A percentile compares a stretch with the other conserved stretches of the same genome.
phyloP scores from a whole-genome alignment of 345 rosid species.

The Bretschneidera sinensis region DNA sequence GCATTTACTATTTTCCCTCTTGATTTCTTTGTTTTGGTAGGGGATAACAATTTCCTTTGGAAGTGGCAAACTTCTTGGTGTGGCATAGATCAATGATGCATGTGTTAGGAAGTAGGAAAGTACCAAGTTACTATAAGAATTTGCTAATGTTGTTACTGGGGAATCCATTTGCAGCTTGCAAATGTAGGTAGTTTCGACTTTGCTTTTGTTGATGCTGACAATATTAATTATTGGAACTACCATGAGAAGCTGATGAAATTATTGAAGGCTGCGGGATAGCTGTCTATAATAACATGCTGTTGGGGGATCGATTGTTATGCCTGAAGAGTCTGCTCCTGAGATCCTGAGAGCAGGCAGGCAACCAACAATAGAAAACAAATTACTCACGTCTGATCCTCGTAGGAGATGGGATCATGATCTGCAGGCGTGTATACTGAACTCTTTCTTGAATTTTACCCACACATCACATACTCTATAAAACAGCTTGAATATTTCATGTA shows the following conservation, averaged over 20 bases:
- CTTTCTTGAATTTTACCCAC: too few species aligned
- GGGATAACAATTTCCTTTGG: too few species aligned
- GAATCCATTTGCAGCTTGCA: conserved; percentile 23
- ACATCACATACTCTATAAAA: too few species aligned
- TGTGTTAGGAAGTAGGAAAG: too few species aligned
- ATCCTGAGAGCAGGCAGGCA: conserved; percentile 1
- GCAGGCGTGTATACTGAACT: conserved; percentile 32
- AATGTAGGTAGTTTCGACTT: conserved; percentile 42
- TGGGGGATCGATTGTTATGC: conserved; percentile 39
- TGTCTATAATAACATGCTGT: conserved; percentile 57
- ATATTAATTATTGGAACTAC: conserved; percentile 38
- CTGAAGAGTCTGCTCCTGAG: conserved; percentile 28
- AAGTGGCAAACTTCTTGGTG: too few species aligned
- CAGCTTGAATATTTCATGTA: too few species aligned
- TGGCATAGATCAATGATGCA: too few species aligned
- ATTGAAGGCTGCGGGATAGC: conserved; percentile 48
- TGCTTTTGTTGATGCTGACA: conserved; percentile 61
- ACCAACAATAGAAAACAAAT: conserved; percentile 32
- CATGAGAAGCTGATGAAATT: conserved; percentile 56
- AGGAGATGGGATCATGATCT: conserved; percentile 56
- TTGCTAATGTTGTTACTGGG: too few species aligned
- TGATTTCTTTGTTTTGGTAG: too few species aligned
- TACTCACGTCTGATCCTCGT: conserved; percentile 39
- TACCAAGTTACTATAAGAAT: too few species aligned
- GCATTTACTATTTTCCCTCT: too few species aligned